These are phyloP conservation scores for Acer yangbiense DNA, from an alignment of 345 rosid genomes.

Conservation along the genomic window DNA sequence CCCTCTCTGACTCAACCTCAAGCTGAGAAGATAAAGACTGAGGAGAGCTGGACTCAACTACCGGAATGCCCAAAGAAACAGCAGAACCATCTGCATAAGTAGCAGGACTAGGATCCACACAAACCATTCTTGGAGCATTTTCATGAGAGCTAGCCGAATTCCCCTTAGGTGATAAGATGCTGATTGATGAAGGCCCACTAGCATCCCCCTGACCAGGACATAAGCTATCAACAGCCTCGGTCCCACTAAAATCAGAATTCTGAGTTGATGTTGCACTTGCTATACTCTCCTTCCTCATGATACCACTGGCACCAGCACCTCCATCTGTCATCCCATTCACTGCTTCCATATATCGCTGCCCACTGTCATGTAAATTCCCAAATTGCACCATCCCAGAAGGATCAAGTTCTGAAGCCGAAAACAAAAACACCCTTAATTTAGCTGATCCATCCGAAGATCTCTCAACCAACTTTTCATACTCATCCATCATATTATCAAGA, in stretches of 20 bases:
- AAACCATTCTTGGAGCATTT: conserved; percentile 28
- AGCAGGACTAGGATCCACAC: conserved; percentile 36
- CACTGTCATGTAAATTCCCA: conserved; percentile 55
- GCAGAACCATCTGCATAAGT: conserved; percentile 40
- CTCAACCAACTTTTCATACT: conserved; percentile 65
- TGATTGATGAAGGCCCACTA: conserved; percentile 33
- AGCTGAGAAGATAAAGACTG: conserved; percentile 39
- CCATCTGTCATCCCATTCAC: conserved; percentile 58
- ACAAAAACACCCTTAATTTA: conserved; percentile 71
- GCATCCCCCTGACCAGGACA: conserved; percentile 43
- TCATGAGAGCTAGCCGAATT: conserved; percentile 35
- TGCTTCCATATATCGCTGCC: conserved; percentile 70
- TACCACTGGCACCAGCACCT: conserved; percentile 31
- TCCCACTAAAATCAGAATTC: conserved; percentile 63
- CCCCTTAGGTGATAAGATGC: conserved; percentile 38
- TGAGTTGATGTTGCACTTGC: conserved; percentile 66
- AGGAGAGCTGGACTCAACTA: conserved; percentile 35
- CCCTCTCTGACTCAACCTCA: conserved; percentile 48
- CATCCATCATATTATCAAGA: conserved; percentile 84
- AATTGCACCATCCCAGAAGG: conserved; percentile 46
- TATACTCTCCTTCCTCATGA: conserved; percentile 60
- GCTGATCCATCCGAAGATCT: conserved; percentile 70
- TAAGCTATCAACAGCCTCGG: conserved; percentile 46
- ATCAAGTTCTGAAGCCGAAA: conserved; percentile 55
- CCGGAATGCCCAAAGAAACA: conserved; percentile 39